phyloP scores from a whole-genome alignment of 1,284 basidiomycete genomes.

The Irpex lacteus region DNA sequence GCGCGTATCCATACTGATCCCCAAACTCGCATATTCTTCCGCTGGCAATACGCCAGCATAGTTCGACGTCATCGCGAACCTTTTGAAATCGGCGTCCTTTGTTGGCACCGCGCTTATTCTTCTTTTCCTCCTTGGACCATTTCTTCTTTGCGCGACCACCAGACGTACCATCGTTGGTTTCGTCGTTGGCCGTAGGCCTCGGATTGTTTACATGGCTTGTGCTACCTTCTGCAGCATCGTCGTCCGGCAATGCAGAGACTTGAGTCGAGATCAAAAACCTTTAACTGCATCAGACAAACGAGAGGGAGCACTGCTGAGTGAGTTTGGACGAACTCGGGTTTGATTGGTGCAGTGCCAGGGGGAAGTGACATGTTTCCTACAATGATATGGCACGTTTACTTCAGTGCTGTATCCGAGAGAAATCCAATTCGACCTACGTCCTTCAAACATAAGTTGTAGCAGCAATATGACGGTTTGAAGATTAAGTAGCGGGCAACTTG shows the following conservation, averaged over 20 bases:
- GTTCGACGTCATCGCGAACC: constrained; percentile 68
- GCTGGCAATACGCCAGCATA: constrained; percentile 73
- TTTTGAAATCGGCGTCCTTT: constrained; percentile 74
- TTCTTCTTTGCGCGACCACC: constrained; percentile 41
- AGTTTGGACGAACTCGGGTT: constrained; percentile 58
- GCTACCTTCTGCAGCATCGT: constrained; percentile 74
- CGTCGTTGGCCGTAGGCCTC: constrained; percentile 26
- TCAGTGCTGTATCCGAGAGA: neutral
- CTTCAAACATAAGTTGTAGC: no score
- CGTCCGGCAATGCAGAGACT: constrained; percentile 50
- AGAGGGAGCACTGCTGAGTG: neutral
- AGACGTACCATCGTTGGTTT: constrained; percentile 9
- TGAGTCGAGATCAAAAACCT: constrained; percentile 59
- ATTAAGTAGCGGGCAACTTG: neutral
- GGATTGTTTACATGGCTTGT: constrained; percentile 37
- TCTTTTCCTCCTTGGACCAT: constrained; percentile 61
- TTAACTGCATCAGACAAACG: constrained; percentile 1
- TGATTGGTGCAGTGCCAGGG: constrained; percentile 71
- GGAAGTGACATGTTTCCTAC: constrained; percentile 15
- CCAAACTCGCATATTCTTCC: constrained; percentile 66
- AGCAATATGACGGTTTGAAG: no score
- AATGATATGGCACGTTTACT: neutral
- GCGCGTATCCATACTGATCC: constrained; percentile 44
- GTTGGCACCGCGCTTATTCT: constrained; percentile 73
- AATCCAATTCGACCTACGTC: neutral